Evolutionary conservation across 2,329 filamentous ascomycete genomes (phyloP).

Genomic region (Ophiocordyceps camponoti-floridani): DNA sequence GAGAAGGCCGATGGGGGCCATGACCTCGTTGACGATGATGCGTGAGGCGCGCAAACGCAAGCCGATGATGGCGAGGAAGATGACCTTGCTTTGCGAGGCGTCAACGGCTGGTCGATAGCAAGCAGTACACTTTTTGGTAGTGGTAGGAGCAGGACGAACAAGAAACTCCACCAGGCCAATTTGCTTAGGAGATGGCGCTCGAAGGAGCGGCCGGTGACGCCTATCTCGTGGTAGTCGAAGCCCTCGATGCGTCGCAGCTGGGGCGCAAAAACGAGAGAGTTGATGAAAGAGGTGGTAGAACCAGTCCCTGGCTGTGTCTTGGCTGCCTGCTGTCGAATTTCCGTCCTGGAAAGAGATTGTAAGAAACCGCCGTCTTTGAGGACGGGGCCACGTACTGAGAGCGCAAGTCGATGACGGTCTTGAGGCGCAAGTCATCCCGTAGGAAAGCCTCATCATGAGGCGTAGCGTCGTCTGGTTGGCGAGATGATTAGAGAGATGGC

Average conservation of each 20-base stretch:
- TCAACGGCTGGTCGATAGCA: not conserved
- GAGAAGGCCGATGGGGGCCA: slow-evolving; percentile 53
- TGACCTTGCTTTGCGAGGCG: slow-evolving; percentile 20
- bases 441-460: slow-evolving; percentile 42
- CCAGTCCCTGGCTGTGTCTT: slow-evolving; percentile 25
- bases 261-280: not conserved
- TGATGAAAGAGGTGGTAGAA: not conserved
- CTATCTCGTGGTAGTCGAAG: slow-evolving; percentile 47
- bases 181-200: slow-evolving; percentile 49
- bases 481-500: not conserved
- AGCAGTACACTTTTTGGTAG: not conserved
- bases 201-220: slow-evolving; percentile 56
- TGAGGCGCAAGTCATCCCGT: slow-evolving; percentile 40
- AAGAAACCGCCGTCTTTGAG: not conserved
- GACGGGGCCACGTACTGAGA: slow-evolving; percentile 37
- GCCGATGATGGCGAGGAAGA: slow-evolving; percentile 44
- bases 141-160: slow-evolving; percentile 23
- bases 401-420: slow-evolving; percentile 61
- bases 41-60: slow-evolving; percentile 51
- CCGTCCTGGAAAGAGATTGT: slow-evolving; percentile 32
- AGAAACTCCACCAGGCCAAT: slow-evolving; percentile 47
- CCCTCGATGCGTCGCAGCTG: slow-evolving; percentile 40
- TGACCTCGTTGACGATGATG: slow-evolving; percentile 51
- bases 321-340: slow-evolving; percentile 49
- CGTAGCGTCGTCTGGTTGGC: slow-evolving; percentile 49